Evolutionary conservation across 495 filamentous ascomycete genomes (phyloP).

Genomic region (Aspergillus avenaceus): DNA sequence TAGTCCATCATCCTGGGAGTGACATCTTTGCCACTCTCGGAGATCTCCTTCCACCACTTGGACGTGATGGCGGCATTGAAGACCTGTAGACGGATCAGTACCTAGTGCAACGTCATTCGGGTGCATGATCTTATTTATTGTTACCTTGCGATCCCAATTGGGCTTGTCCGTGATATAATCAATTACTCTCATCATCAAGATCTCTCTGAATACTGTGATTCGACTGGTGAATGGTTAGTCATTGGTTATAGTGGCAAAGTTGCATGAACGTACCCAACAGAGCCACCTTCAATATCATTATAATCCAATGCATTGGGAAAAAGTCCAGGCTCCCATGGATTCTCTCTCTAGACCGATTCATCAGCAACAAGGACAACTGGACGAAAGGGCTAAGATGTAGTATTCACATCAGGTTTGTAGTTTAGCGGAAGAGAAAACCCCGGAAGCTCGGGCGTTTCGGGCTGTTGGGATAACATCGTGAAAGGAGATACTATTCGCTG

Average conservation of each 20-base stretch:
- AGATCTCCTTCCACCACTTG: conserved; percentile 37
- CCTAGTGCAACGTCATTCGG: too few relatives aligned
- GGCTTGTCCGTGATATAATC: conserved; percentile 41
- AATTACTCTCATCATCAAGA: conserved; percentile 33
- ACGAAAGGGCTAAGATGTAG: not conserved
- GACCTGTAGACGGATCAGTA: conserved; percentile 17
- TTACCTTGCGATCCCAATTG: conserved; percentile 33
- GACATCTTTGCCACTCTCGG: conserved; percentile 24
- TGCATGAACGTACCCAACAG: not conserved
- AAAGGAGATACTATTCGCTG: not conserved
- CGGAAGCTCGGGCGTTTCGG: not conserved
- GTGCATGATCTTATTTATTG: too few relatives aligned
- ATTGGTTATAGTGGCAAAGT: not conserved
- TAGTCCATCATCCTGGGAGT: conserved; percentile 46
- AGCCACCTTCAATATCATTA: conserved; percentile 1
- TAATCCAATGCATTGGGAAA: conserved; percentile 7
- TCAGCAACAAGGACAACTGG: too few relatives aligned
- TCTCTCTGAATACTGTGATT: conserved; percentile 30
- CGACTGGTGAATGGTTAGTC: not conserved
- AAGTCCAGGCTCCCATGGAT: not conserved
- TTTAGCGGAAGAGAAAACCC: not conserved
- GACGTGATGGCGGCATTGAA: conserved; percentile 41
- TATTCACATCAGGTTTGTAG: not conserved
- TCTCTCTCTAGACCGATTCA: too few relatives aligned
- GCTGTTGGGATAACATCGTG: not conserved